phyloP scores from a whole-genome alignment of 371 early-diverging fungal species.

The Mucor velutinosus region DNA sequence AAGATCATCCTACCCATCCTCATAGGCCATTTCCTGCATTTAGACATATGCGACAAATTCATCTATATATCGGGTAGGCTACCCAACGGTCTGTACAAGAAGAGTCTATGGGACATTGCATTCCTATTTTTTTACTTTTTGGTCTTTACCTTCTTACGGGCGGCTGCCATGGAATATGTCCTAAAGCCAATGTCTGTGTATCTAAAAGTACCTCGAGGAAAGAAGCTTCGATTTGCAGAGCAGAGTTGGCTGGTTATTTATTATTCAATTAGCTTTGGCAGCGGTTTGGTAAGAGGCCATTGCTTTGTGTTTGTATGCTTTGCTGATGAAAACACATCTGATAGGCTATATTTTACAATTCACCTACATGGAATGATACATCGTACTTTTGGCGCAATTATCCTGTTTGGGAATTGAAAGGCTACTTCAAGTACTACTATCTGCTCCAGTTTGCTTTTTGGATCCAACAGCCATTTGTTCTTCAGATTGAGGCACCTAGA shows the following conservation, averaged over 20 bases:
- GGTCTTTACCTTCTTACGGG: slow-evolving; percentile 65
- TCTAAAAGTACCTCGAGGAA: slow-evolving; percentile 44
- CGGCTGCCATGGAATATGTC: slow-evolving; percentile 52
- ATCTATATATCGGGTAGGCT: slow-evolving; percentile 48
- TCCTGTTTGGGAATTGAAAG: slow-evolving; percentile 58
- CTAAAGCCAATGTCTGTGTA: slow-evolving; percentile 57
- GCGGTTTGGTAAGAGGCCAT: slow-evolving; percentile 52
- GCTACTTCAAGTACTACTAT: slow-evolving; percentile 71
- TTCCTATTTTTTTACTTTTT: slow-evolving; percentile 65
- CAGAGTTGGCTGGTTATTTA: slow-evolving; percentile 71
- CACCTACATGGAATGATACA: slow-evolving; percentile 71
- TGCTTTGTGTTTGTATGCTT: not conserved
- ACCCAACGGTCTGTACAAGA: slow-evolving; percentile 49
- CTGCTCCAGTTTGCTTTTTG: slow-evolving; percentile 74
- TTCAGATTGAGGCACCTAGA: slow-evolving; percentile 71
- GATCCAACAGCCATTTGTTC: slow-evolving; percentile 76
- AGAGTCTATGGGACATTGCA: slow-evolving; percentile 57
- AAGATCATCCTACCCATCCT: slow-evolving; percentile 7
- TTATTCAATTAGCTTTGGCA: slow-evolving; percentile 47
- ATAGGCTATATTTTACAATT: slow-evolving; percentile 33
- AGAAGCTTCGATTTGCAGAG: slow-evolving; percentile 67
- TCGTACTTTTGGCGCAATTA: slow-evolving; percentile 66
- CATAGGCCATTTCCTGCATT: slow-evolving; percentile 33
- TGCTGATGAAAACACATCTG: not conserved
- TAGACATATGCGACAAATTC: slow-evolving; percentile 43